These are phyloP conservation scores for Penicillium occitanis DNA, from an alignment of 2,329 filamentous ascomycete genomes.

Conservation along the genomic window DNA sequence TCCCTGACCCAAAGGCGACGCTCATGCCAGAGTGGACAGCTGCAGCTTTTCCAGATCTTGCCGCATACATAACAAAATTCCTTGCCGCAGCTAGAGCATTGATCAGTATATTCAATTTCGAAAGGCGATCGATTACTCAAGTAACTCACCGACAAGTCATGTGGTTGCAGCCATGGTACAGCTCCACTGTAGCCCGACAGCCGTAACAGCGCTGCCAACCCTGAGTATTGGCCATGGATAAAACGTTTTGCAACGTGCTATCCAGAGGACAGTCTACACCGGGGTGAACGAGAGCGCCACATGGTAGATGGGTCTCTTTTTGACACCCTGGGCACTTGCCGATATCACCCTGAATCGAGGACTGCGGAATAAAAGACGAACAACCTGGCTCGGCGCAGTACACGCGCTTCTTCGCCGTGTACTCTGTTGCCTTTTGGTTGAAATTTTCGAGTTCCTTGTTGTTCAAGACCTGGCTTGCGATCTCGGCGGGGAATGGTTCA, in stretches of 20 bases:
- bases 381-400: conserved; percentile 27
- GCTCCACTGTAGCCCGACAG: conserved; percentile 1
- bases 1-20: neutral
- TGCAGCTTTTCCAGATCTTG: neutral
- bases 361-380: conserved; percentile 26
- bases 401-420: conserved; percentile 21
- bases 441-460: conserved; percentile 22
- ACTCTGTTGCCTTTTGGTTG: conserved; percentile 23
- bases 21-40: neutral
- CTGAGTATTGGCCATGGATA: neutral
- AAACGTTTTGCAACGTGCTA: conserved; percentile 13
- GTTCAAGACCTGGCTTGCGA: conserved; percentile 15
- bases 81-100: neutral
- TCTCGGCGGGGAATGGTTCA: conserved; percentile 12
- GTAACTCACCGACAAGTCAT: conserved; percentile 14
- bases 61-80: conserved; percentile 12
- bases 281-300: conserved; percentile 23
- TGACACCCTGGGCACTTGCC: conserved; percentile 22
- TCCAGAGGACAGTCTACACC: conserved; percentile 25
- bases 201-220: conserved; percentile 8
- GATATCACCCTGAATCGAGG: neutral
- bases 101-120: neutral
- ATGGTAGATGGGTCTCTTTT: conserved; percentile 23
- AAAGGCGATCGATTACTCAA: neutral
- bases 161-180: conserved; percentile 10